Conservation (phyloP, 257 asterid species). For the Striga asiatica region DNA sequence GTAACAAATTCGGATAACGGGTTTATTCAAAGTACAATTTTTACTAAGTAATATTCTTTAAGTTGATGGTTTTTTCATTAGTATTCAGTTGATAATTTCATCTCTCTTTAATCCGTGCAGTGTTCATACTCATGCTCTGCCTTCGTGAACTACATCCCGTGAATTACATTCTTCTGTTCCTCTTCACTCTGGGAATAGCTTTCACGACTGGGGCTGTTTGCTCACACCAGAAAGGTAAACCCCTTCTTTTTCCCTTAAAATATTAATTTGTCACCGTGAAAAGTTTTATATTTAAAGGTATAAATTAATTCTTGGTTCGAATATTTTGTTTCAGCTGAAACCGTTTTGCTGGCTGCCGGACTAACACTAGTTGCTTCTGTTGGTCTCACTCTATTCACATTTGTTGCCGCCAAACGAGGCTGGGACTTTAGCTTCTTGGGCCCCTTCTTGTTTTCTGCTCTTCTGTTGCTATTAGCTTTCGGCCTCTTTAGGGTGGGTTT, state of each 20-base stretch:
- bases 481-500: constrained; percentile 34
- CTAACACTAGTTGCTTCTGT: constrained; percentile 33
- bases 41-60: no score
- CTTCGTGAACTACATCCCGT: constrained; percentile 45
- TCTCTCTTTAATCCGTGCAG: constrained; percentile 22
- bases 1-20: no score
- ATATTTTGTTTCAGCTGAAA: constrained; percentile 19
- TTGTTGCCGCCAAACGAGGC: constrained; percentile 54
- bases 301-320: neutral
- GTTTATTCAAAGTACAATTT: no score
- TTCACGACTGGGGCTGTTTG: constrained; percentile 41
- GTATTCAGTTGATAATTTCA: neutral
- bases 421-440: constrained; percentile 45
- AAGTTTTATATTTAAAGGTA: neutral
- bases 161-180: constrained; percentile 45
- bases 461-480: constrained; percentile 35
- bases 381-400: constrained; percentile 54
- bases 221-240: constrained; percentile 32
- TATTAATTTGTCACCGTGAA: no score
- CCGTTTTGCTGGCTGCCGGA: constrained; percentile 53
- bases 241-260: neutral
- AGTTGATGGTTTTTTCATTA: no score
- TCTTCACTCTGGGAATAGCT: constrained; percentile 47
- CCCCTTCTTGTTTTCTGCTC: constrained; percentile 55
- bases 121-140: constrained; percentile 27